Conservation (phyloP, 441 rosid genomes). For the Pelargonium myrrhifolium region DNA sequence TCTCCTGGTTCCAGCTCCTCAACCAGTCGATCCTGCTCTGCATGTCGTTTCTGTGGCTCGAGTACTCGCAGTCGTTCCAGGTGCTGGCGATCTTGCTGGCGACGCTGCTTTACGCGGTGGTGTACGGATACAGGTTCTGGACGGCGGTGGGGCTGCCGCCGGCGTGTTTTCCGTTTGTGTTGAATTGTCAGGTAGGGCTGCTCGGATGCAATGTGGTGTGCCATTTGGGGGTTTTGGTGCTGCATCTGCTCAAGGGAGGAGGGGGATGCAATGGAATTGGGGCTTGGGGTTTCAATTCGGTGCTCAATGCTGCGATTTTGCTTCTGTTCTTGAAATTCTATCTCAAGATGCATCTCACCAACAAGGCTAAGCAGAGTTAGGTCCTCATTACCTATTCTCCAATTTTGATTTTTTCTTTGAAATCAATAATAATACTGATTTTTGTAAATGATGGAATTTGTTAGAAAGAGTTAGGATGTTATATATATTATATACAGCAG, state of each 20-base stretch:
- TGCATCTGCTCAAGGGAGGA: slow-evolving; percentile 12
- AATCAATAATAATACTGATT: too few relatives aligned
- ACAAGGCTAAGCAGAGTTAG: background rate
- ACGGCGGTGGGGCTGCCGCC: slow-evolving; percentile 21
- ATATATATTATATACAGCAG: too few relatives aligned
- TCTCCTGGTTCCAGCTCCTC: slow-evolving; percentile 18
- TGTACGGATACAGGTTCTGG: slow-evolving; percentile 25
- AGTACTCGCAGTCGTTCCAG: slow-evolving; percentile 10
- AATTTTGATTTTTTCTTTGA: too few relatives aligned
- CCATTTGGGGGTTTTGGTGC: slow-evolving; percentile 19
- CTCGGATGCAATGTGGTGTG: background rate
- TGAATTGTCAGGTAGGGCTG: background rate
- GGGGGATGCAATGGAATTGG: slow-evolving; percentile 28
- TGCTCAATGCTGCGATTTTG: background rate
- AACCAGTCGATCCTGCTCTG: slow-evolving; percentile 23
- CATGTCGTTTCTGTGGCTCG: slow-evolving; percentile 26
- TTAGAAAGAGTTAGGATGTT: too few relatives aligned
- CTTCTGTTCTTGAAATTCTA: background rate
- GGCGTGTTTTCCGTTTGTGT: slow-evolving; percentile 15
- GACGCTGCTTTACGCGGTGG: slow-evolving; percentile 19
- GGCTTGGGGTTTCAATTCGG: slow-evolving; percentile 12
- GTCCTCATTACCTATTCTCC: too few relatives aligned
- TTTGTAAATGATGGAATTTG: too few relatives aligned
- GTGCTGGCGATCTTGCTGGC: slow-evolving; percentile 9
- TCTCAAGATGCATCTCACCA: background rate